These are phyloP conservation scores for Elasticomyces elasticus DNA, from an alignment of 495 filamentous ascomycete species.

Conservation along the genomic window DNA sequence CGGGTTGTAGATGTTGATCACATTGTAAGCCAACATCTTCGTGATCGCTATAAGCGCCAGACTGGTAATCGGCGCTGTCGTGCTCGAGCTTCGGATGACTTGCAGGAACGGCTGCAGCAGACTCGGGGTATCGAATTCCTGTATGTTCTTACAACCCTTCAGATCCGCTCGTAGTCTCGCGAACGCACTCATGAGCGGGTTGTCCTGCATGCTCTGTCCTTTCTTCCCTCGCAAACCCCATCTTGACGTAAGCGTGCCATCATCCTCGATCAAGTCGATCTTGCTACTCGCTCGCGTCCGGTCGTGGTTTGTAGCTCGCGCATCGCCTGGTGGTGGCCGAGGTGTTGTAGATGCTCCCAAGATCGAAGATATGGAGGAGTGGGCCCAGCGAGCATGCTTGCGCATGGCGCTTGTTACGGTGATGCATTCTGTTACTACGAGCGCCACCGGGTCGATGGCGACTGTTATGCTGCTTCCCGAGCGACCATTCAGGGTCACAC, in stretches of 20 bases:
- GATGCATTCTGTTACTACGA: conserved; percentile 98
- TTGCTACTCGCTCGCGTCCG: conserved; percentile 21
- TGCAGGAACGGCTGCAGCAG: conserved; percentile 93
- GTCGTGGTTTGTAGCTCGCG: conserved; percentile 1
- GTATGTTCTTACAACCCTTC: conserved; percentile 85
- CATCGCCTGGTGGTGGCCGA: conserved; percentile 20
- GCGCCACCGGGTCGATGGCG: conserved; percentile 83
- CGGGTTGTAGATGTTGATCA: conserved; percentile 73
- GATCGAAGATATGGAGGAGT: conserved; percentile 93
- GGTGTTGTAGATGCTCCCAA: conserved; percentile 35
- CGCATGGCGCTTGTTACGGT: conserved; percentile 96
- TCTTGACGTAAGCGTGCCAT: conserved; percentile 48
- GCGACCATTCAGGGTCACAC: background rate
- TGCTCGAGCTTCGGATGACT: conserved; percentile 92
- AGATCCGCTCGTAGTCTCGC: conserved; percentile 80
- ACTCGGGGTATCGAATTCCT: conserved; percentile 77
- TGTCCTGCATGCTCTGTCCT: conserved; percentile 96
- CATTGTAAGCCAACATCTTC: conserved; percentile 92
- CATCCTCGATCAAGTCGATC: conserved; percentile 29
- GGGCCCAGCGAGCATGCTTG: conserved; percentile 92
- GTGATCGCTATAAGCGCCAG: conserved; percentile 90
- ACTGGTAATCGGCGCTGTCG: conserved; percentile 90
- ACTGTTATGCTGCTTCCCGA: conserved; percentile 34
- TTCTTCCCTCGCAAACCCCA: conserved; percentile 96
- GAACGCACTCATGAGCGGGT: conserved; percentile 92